These are phyloP conservation scores for Aristolochia fimbriata DNA, from an alignment of 164 flowering plant genomes.

Conservation along the genomic window DNA sequence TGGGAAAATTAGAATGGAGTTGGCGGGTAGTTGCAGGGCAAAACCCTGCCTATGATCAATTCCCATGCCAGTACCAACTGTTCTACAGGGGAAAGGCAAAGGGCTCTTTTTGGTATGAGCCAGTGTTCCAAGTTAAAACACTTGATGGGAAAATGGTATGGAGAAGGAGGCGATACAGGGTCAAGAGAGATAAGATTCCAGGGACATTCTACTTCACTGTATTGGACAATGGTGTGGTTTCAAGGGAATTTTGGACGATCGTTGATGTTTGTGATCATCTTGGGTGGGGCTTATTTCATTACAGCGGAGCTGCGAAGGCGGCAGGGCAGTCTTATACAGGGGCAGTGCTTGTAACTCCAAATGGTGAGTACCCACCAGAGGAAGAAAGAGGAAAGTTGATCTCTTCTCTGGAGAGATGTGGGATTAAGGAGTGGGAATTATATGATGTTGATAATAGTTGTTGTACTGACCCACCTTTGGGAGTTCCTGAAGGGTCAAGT, in stretches of 20 bases:
- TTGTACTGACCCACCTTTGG: constrained; percentile 26
- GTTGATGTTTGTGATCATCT: constrained; percentile 79
- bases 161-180: constrained; percentile 85
- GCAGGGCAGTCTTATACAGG: constrained; percentile 97
- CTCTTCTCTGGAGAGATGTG: constrained; percentile 60
- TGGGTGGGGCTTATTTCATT: constrained; percentile 90
- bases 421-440: constrained; percentile 83
- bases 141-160: constrained; percentile 71
- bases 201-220: constrained; percentile 82
- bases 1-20: constrained; percentile 82
- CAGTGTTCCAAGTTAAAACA: constrained; percentile 80
- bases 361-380: constrained; percentile 60
- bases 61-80: constrained; percentile 94
- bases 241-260: constrained; percentile 92
- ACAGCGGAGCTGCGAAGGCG: constrained; percentile 80
- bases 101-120: constrained; percentile 97
- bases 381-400: constrained; percentile 23
- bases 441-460: constrained; percentile 67
- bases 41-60: constrained; percentile 98
- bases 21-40: constrained; percentile 97
- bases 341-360: constrained; percentile 82
- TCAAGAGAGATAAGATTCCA: constrained; percentile 55
- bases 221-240: constrained; percentile 92
- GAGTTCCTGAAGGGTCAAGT: constrained; percentile 27
- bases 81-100: constrained; percentile 86